Evolutionary conservation across 73 alveolate genomes (phyloP), one percentile per base, ranked within the genome.

Genomic region (Urostyla sp.): DNA sequence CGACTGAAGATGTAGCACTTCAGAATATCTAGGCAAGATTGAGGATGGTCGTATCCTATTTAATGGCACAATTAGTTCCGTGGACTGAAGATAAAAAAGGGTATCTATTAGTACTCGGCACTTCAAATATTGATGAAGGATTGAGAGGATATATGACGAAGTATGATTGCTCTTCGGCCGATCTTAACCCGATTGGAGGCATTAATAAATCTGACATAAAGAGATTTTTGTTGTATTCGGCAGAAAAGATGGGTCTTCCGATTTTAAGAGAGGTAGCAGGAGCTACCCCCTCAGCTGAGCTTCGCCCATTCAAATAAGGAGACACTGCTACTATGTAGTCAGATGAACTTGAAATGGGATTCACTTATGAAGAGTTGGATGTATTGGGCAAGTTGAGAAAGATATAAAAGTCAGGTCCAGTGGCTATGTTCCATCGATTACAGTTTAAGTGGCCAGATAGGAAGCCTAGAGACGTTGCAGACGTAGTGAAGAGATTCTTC

Each of bases 121-220:
- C 96, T 0, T 77, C 97, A 18, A 94, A 96, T 75, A 87, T 96
- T 67, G 97, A 91, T 56, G 98, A 96, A 85, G 96, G 95, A 27
- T 80, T 96, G 31, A 92, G 98, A 38, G 98, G 98, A 0, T 92
- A 94, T 67, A 78, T 92, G 87, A 94, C 99, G 16, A 96, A 96
- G 74, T 96, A 96, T 67, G 99, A 96, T 82, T 92, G 98, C 84
- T 84, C 96, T 28, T 67, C 97, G 5, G 99, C 98, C 0, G 99
- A 96, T 55, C 35, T 96, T 8, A 96, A 96, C 75, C 98, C 98
- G 21, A 96, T 96, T 36, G 99, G 99, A 24, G 95, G 95, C 15
- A 75, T 94, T 16, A 88, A 92, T 57, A 92, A 94, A 60, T 84
- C 57, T 15, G 98, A 94, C 76, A 72, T 94, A 11, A 92, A 78